Percentiles rank a stretch among this genome's conserved stretches.
These are phyloP conservation scores for Asclepias syriaca DNA, from an alignment of 257 asterid genomes.

Conservation along the genomic window DNA sequence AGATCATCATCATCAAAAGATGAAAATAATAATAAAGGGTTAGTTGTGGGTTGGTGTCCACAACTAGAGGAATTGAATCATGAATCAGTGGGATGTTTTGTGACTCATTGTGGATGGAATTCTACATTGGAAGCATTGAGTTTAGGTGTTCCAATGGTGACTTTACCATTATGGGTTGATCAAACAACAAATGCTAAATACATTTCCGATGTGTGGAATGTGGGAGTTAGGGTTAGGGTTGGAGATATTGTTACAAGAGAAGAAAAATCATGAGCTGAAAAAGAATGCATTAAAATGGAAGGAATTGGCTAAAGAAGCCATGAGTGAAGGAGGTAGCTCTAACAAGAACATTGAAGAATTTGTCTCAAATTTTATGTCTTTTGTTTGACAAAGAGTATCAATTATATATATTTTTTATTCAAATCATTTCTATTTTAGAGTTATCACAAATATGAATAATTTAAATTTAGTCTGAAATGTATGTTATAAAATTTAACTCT, in stretches of 20 bases:
- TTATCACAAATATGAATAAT: too few species aligned
- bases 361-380: slow-evolving; percentile 1
- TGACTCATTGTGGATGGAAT: slow-evolving; percentile 33
- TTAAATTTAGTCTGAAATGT: too few species aligned
- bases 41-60: slow-evolving; percentile 27
- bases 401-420: too few species aligned
- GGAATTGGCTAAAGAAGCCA: too few species aligned
- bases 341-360: too few species aligned
- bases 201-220: slow-evolving; percentile 22
- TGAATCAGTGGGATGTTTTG: slow-evolving; percentile 26
- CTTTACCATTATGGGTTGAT: slow-evolving; percentile 28
- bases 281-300: slow-evolving; percentile 21
- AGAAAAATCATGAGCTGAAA: slow-evolving; percentile 13
- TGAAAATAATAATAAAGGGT: slow-evolving; percentile 10
- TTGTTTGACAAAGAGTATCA: neutral
- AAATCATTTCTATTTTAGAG: too few species aligned
- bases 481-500: too few species aligned
- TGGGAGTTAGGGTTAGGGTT: slow-evolving; percentile 8
- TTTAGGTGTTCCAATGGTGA: slow-evolving; percentile 30
- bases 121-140: slow-evolving; percentile 28
- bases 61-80: slow-evolving; percentile 25
- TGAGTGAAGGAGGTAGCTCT: too few species aligned
- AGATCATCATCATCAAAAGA: too few species aligned
- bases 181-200: slow-evolving; percentile 30
- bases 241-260: slow-evolving; percentile 11